phyloP scores from a whole-genome alignment of 2,329 filamentous ascomycete species.

The Cladorrhinum sp. region DNA sequence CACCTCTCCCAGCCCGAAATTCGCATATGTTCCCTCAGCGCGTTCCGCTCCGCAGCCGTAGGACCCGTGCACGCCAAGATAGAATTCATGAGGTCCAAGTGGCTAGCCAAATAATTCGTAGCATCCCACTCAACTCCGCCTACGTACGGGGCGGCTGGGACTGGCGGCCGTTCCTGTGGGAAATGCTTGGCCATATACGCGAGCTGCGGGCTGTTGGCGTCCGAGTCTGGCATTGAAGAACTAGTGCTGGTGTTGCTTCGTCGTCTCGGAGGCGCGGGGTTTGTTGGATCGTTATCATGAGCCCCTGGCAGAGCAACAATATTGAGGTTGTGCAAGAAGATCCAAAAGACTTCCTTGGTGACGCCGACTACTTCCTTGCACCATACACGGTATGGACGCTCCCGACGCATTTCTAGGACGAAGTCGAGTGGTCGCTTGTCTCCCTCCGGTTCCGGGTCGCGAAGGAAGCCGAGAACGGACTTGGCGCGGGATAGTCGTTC shows the following conservation, averaged over 20 bases:
- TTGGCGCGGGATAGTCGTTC: slow-evolving; percentile 67
- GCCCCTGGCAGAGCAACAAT: slow-evolving; percentile 64
- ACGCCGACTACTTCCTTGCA: slow-evolving; percentile 88
- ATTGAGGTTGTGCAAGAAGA: slow-evolving; percentile 93
- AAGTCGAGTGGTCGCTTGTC: slow-evolving; percentile 76
- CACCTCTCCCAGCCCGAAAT: slow-evolving; percentile 89
- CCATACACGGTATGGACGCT: slow-evolving; percentile 89
- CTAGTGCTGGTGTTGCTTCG: slow-evolving; percentile 1
- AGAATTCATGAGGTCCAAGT: slow-evolving; percentile 89
- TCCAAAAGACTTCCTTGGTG: slow-evolving; percentile 99
- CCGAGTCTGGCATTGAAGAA: slow-evolving; percentile 3
- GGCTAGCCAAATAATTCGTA: slow-evolving; percentile 90
- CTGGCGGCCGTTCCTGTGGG: slow-evolving; percentile 79
- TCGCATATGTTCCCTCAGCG: slow-evolving; percentile 70
- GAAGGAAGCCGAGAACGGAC: slow-evolving; percentile 74
- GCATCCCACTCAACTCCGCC: slow-evolving; percentile 98
- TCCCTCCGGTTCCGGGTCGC: slow-evolving; percentile 73
- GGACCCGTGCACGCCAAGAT: slow-evolving; percentile 74
- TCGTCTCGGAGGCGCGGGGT: neutral
- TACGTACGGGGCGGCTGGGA: slow-evolving; percentile 91
- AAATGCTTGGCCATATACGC: slow-evolving; percentile 71
- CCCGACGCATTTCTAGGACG: slow-evolving; percentile 82
- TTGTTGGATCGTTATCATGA: slow-evolving; percentile 7
- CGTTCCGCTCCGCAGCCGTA: slow-evolving; percentile 66
- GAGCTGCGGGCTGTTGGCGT: slow-evolving; percentile 35